These are phyloP conservation scores for Vitis rupestris DNA, from an alignment of 164 flowering plant genomes.

Conservation along the genomic window DNA sequence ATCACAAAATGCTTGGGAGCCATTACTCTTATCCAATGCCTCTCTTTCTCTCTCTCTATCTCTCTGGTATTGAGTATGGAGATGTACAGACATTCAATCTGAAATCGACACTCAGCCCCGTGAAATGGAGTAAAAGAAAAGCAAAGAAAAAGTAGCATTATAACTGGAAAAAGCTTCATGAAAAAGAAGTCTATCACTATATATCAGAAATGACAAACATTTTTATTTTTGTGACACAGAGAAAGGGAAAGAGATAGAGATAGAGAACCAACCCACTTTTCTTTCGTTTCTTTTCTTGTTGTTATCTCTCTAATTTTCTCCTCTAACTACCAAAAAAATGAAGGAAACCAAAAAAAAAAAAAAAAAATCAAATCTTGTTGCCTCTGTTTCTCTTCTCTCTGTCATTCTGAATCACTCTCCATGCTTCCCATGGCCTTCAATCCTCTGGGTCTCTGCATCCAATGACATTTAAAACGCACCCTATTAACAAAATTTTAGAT, in stretches of 20 bases:
- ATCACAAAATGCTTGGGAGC: background rate
- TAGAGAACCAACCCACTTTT: background rate
- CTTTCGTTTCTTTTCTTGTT: background rate
- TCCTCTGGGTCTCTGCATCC: constrained; percentile 67
- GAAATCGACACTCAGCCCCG: background rate
- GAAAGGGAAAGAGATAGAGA: background rate
- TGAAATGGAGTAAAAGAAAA: background rate
- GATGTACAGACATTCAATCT: too few species aligned
- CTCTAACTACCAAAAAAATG: constrained; percentile 2
- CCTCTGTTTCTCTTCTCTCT: background rate
- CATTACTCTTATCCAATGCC: background rate
- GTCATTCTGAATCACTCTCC: constrained; percentile 61
- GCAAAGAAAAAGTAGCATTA: background rate
- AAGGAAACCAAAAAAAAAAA: too few species aligned
- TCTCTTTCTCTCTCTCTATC: too few species aligned
- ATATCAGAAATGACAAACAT: background rate
- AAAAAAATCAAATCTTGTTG: background rate
- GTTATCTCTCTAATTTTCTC: background rate
- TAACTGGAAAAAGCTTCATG: too few species aligned
- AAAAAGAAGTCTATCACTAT: background rate
- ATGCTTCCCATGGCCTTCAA: constrained; percentile 65
- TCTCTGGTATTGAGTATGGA: too few species aligned
- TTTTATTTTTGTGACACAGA: background rate
- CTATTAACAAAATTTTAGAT: background rate
- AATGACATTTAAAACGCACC: background rate